Evolutionary conservation across 169 alveolate genomes (phyloP), one percentile per base, ranked within the genome.

Genomic region (Cryptosporidium felis): DNA sequence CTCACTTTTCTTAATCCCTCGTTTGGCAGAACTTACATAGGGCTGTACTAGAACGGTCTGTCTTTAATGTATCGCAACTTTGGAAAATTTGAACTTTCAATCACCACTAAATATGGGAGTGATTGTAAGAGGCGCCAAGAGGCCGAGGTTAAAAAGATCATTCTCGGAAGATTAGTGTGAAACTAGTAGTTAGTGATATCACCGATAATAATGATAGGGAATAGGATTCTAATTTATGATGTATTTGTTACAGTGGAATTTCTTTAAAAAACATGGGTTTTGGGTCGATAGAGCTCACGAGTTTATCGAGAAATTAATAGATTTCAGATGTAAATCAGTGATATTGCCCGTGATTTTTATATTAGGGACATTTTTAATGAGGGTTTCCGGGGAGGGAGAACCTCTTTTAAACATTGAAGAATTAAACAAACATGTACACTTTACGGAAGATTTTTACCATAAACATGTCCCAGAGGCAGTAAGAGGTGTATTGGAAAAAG

Each of bases 371-470:
- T 28, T 62, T 14, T 14, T 62, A 6, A n/a, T 3, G n/a, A 32
- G 80, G 1, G 40, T 21, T 6, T 6, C 21, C 10, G 40, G 42
- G 0, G 59, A 10, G 10, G 63, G 32, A 23, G 63, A 56, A 26
- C 26, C 2, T 9, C 32, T 42, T 56, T 0, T 56, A 1, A 28
- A 56, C 41, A 16, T 56, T 32, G 47, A 51, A 12, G 53, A 53
- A 9, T 14, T 74, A 9, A 61, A 58, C 45, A 51, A 53, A 32
- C 18, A 53, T 40, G 58, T 74, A 3, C 10, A 23, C 23, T 74
- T 53, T 38, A 74, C 85, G n/a, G 85, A 74, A 18, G 42, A 53
- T 51, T 74, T 74, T 56, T 74, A 26, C 32, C 56, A 53, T 41
- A 74, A 74, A 8, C 59, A 74, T 74, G 12, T 74, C 9, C 85